Base-by-base conservation (phyloP, 768 basidiomycete species). In the Trametes coccinea region DNA sequence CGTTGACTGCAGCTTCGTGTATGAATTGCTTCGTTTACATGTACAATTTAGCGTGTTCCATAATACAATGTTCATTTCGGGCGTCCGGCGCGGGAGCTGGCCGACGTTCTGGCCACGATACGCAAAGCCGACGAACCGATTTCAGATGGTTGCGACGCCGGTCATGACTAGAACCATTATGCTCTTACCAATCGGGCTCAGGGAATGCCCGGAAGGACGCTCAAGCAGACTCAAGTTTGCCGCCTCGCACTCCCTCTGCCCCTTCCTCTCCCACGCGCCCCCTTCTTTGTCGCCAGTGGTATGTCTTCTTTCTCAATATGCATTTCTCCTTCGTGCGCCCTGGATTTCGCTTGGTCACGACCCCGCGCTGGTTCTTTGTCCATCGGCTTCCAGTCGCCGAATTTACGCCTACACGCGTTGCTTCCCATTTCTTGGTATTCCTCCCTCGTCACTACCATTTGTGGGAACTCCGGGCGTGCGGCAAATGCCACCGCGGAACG, bases 381-480 rank as follows among this genome's bases (percentile, higher is more conserved):
- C 13, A 45, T 65, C 2, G 68, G 67, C 60, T 81, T 83, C 86
- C 85, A 85, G 61, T 85, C 83, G 29, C 73, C 78, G 74, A 95
- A 92, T 70, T 90, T 92, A 60, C 87, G 80, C 64, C 92, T 82
- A 60, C 85, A 85, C 59, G 89, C 88, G 61, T 78, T 83, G 66
- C 85, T 89, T 39, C 95, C 95, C 62, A 82, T 82, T 75, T 98
- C 95, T 51, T 84, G 77, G 74, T 96, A 98, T 72, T 98, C 94
- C 50, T 83, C 84, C 46, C 89, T 79, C 4, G 92, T 92, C 63
- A 93, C 84, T 33, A 84, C 80, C 17, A 77, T 75, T 34, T 78
- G 74, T 0, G 76, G 53, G 66, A 89, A 88, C 43, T 78, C 77
- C 29, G 84, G 75, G 17, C 77, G 76, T 53, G 73, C 78, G 29